Conservation (phyloP, 2,329 filamentous ascomycete genomes). For the Colletotrichum godetiae region DNA sequence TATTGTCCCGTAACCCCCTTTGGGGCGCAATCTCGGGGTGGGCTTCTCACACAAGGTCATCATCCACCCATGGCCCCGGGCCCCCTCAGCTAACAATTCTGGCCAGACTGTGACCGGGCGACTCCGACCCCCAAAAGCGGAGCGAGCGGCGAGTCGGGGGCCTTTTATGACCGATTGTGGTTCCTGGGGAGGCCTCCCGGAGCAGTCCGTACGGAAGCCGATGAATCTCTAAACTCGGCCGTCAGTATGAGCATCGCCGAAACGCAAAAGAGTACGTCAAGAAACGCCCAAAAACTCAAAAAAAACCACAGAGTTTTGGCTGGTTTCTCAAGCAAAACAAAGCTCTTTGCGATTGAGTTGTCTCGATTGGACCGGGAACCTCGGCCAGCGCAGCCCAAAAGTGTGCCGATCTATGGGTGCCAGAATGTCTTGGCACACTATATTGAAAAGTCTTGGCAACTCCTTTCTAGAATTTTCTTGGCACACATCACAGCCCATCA, state of each 20-base stretch:
- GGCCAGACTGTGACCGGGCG: slow-evolving; percentile 20
- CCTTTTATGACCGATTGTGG: neutral
- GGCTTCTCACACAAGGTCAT: slow-evolving; percentile 1
- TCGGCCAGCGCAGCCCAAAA: neutral
- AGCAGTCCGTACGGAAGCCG: slow-evolving; percentile 3
- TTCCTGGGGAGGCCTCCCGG: slow-evolving; percentile 11
- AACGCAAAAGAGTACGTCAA: neutral
- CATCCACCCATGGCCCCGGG: slow-evolving; percentile 7
- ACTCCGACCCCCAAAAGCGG: neutral
- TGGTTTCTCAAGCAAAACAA: neutral
- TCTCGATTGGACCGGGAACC: neutral
- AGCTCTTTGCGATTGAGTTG: neutral
- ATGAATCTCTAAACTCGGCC: slow-evolving; percentile 16
- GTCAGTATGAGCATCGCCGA: neutral
- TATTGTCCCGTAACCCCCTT: slow-evolving; percentile 3
- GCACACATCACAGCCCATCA: neutral
- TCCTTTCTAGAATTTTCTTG: slow-evolving; percentile 27
- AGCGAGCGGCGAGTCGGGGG: neutral
- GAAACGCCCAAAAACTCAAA: neutral
- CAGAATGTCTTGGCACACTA: slow-evolving; percentile 12
- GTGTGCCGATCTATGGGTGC: slow-evolving; percentile 8
- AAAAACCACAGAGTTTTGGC: neutral
- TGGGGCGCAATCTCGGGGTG: slow-evolving; percentile 28
- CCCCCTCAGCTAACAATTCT: neutral
- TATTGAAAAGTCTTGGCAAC: slow-evolving; percentile 17